A percentile compares a stretch with the other conserved stretches of the same genome.
Conservation (phyloP, 108 stramenopile species). For the Licmophora abbreviata region DNA sequence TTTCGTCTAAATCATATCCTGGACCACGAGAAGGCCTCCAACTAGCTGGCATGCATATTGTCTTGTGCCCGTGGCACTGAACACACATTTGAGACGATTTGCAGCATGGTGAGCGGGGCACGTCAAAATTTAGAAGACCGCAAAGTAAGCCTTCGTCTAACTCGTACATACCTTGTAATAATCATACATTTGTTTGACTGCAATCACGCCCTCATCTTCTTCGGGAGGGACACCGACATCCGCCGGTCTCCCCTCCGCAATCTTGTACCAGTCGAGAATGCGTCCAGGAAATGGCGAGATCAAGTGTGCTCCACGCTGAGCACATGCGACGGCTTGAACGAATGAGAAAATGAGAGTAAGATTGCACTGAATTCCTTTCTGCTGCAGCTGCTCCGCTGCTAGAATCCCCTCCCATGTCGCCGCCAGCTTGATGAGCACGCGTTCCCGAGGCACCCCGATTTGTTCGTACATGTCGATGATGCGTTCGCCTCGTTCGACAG, state of each 20-base stretch:
- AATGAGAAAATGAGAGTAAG: conserved; percentile 93
- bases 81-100: neutral
- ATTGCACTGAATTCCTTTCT: conserved; percentile 93
- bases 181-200: conserved; percentile 82
- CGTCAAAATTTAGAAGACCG: neutral
- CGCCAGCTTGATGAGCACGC: conserved; percentile 96
- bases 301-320: conserved; percentile 89
- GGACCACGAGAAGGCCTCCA: conserved; percentile 86
- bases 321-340: conserved; percentile 92
- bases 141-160: conserved; percentile 12
- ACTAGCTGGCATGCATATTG: conserved; percentile 96
- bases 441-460: conserved; percentile 62
- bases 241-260: conserved; percentile 43
- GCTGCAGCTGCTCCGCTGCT: conserved; percentile 85
- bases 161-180: too few species aligned
- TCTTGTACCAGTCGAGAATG: conserved; percentile 94
- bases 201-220: conserved; percentile 89
- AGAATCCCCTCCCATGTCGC: conserved; percentile 98
- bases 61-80: conserved; percentile 53
- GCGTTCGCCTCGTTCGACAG: conserved; percentile 71
- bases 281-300: conserved; percentile 98
- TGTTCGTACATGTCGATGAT: conserved; percentile 92
- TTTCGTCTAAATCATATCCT: conserved; percentile 71
- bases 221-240: conserved; percentile 52
- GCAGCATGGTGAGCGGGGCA: neutral